Conservation (phyloP, 768 basidiomycete species). For the Suillus sp. region DNA sequence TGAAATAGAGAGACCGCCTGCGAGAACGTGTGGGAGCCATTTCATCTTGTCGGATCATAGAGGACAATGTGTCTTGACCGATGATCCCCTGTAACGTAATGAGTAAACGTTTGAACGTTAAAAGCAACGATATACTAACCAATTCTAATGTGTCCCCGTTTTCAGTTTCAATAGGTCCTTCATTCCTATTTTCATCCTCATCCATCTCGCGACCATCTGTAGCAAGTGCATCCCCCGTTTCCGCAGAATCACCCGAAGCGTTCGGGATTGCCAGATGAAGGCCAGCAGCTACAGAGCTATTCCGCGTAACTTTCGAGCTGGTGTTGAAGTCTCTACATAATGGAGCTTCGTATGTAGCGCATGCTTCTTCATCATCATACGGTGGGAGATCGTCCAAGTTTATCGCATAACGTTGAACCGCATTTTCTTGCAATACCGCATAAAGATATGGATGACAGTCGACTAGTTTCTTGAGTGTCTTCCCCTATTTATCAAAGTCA, state of each 20-base stretch:
- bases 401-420: conserved; percentile 53
- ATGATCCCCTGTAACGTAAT: conserved; percentile 55
- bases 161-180: conserved; percentile 18
- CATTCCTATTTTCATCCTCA: conserved; percentile 23
- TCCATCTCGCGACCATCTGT: conserved; percentile 20
- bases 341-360: conserved; percentile 46
- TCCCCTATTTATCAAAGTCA: conserved; percentile 47
- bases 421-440: conserved; percentile 44
- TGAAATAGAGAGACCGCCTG: conserved; percentile 55
- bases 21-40: conserved; percentile 57
- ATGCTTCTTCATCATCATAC: conserved; percentile 50
- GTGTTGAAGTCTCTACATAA: conserved; percentile 57
- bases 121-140: conserved; percentile 21
- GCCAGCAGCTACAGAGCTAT: conserved; percentile 6
- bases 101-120: conserved; percentile 10
- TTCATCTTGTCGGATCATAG: conserved; percentile 78
- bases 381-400: conserved; percentile 57
- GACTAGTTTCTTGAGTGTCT: conserved; percentile 60
- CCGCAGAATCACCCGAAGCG: not conserved
- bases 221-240: conserved; percentile 15
- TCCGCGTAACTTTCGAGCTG: conserved; percentile 25
- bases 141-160: conserved; percentile 21
- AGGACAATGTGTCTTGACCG: conserved; percentile 69
- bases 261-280: conserved; percentile 1
- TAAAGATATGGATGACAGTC: conserved; percentile 45